phyloP scores from a whole-genome alignment of 352 stramenopile species.

The Pythium rishiriense region DNA sequence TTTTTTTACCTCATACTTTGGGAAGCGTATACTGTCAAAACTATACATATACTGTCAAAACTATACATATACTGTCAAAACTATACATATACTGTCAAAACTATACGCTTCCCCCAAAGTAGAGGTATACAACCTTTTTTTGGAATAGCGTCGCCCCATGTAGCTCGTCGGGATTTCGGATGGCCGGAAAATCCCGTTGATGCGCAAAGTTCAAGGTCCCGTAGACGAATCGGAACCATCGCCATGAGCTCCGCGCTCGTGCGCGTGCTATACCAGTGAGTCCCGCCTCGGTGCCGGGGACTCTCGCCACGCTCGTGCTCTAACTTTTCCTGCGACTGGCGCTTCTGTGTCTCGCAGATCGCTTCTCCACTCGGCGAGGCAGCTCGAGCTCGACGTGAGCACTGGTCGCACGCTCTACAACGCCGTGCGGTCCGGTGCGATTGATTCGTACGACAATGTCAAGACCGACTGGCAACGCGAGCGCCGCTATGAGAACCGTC shows the following conservation, averaged over 20 bases:
- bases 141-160: neutral
- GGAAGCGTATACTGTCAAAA: too few species aligned
- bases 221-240: conserved; percentile 9
- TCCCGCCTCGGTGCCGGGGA: neutral
- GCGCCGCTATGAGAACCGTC: conserved; percentile 49
- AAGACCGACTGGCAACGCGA: conserved; percentile 78
- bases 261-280: conserved; percentile 45
- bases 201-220: conserved; percentile 29
- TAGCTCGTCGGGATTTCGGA: conserved; percentile 20
- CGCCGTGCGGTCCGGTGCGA: conserved; percentile 62
- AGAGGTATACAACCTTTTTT: conserved; percentile 14
- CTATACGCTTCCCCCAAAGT: neutral
- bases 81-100: too few species aligned
- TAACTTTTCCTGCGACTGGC: neutral
- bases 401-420: conserved; percentile 54
- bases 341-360: conserved; percentile 28
- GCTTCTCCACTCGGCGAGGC: conserved; percentile 52
- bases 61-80: too few species aligned
- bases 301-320: too few species aligned
- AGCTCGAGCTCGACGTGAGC: conserved; percentile 54
- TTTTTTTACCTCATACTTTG: too few species aligned
- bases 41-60: too few species aligned
- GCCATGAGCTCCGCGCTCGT: conserved; percentile 35
- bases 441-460: conserved; percentile 63
- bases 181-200: conserved; percentile 23